phyloP scores from a whole-genome alignment of 352 stramenopile species.

The Pythium inflatum region DNA sequence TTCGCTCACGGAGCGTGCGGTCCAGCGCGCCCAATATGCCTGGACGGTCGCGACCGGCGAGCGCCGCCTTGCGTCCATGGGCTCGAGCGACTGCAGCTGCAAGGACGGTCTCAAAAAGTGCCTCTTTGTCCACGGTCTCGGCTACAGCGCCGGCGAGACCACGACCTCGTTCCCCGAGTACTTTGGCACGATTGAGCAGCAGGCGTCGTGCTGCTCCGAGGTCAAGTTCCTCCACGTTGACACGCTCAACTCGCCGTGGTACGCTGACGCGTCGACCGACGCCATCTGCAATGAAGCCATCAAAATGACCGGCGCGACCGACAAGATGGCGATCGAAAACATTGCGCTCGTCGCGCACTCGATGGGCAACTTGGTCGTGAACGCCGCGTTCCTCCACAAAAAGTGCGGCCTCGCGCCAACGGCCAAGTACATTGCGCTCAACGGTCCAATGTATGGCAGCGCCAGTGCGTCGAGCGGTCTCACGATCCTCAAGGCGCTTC shows the following conservation, averaged over 20 bases:
- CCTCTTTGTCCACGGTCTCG: slow-evolving; percentile 43
- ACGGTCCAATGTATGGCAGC: slow-evolving; percentile 42
- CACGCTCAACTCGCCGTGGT: slow-evolving; percentile 36
- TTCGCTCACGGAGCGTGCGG: not conserved
- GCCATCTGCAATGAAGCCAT: slow-evolving; percentile 33
- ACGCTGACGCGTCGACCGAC: slow-evolving; percentile 21
- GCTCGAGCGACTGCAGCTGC: slow-evolving; percentile 21
- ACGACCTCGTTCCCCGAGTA: slow-evolving; percentile 28
- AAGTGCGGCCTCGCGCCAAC: slow-evolving; percentile 34
- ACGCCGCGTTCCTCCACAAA: slow-evolving; percentile 31
- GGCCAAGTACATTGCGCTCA: slow-evolving; percentile 50
- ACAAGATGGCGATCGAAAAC: slow-evolving; percentile 31
- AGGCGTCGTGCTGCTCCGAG: slow-evolving; percentile 37
- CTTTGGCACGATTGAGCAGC: slow-evolving; percentile 36
- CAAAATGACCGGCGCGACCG: not conserved
- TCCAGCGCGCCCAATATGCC: not conserved
- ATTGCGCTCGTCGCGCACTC: slow-evolving; percentile 49
- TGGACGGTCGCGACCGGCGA: too few relatives aligned
- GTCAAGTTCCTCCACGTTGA: slow-evolving; percentile 41
- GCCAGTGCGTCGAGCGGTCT: slow-evolving; percentile 24
- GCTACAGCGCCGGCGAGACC: not conserved
- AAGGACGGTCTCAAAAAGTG: slow-evolving; percentile 33
- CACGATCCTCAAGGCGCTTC: slow-evolving; percentile 25
- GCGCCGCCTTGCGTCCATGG: too few relatives aligned
- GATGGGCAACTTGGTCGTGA: slow-evolving; percentile 52